Conservation (phyloP, 495 filamentous ascomycete species). For the Astrothelium subdiscretum region DNA sequence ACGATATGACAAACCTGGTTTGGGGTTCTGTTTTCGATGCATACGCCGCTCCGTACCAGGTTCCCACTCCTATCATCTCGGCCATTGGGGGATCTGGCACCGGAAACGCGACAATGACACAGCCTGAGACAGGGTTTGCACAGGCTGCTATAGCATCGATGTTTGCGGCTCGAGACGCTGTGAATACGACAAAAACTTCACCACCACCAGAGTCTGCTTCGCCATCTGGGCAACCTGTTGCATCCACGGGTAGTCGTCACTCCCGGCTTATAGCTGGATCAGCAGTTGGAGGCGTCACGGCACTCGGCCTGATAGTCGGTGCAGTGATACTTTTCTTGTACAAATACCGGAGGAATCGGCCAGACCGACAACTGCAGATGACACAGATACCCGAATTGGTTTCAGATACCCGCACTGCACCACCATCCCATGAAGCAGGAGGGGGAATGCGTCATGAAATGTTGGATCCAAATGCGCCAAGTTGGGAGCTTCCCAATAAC, state of each 20-base stretch:
- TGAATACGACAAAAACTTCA: not conserved
- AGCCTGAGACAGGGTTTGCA: not conserved
- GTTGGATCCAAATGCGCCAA: not conserved
- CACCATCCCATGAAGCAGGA: not conserved
- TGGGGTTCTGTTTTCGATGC: conserved; percentile 30
- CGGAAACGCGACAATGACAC: not conserved
- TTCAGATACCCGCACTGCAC: not conserved
- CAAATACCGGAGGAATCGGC: not conserved
- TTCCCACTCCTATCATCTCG: conserved; percentile 19
- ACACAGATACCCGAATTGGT: not conserved
- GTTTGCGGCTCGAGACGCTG: not conserved
- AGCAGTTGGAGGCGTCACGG: conserved; percentile 1
- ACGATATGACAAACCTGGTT: conserved; percentile 24
- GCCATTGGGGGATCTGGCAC: conserved; percentile 20
- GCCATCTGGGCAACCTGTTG: not conserved
- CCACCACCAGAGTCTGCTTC: not conserved
- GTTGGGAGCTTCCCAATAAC: not conserved
- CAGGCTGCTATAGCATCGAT: not conserved
- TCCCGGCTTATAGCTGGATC: not conserved
- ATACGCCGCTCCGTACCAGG: conserved; percentile 17
- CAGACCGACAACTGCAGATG: not conserved
- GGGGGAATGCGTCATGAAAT: not conserved
- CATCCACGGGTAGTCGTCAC: not conserved
- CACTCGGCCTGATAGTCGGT: not conserved
- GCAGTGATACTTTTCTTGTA: not conserved